Percentiles rank a stretch among this genome's conserved stretches.
These are phyloP conservation scores for Quercus rubra DNA, from an alignment of 306 rosid species.

Conservation along the genomic window DNA sequence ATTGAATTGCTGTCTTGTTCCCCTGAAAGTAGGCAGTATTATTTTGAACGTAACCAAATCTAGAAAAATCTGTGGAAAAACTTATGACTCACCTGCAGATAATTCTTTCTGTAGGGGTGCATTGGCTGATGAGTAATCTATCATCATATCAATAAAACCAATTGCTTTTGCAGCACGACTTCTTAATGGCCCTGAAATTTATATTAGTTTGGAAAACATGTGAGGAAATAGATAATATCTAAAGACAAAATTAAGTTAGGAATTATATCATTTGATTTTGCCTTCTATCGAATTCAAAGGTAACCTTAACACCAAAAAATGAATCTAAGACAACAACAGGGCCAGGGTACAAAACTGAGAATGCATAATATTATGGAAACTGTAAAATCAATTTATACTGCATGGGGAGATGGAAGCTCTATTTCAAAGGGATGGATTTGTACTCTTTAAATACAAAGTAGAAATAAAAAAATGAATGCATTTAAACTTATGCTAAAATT, in stretches of 20 bases:
- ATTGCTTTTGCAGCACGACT: constrained; percentile 97
- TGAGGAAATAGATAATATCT: background rate
- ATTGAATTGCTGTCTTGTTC: background rate
- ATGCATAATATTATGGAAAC: too few species aligned
- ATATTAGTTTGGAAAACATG: background rate
- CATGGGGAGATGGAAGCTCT: too few species aligned
- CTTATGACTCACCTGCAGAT: constrained; percentile 54
- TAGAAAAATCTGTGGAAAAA: background rate
- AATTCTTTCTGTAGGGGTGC: constrained; percentile 91
- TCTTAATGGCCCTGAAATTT: constrained; percentile 69
- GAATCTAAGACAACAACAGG: background rate
- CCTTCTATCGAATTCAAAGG: background rate
- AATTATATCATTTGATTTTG: background rate
- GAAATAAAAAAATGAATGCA: too few species aligned
- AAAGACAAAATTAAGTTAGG: background rate
- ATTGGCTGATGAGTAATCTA: constrained; percentile 72
- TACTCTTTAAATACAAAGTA: too few species aligned
- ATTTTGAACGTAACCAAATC: background rate
- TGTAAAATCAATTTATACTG: too few species aligned
- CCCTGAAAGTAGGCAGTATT: background rate
- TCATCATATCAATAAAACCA: constrained; percentile 93
- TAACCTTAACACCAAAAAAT: background rate
- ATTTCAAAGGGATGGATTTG: too few species aligned
- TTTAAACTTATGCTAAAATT: too few species aligned
- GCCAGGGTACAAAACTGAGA: background rate